Evolutionary conservation across 2,329 filamentous ascomycete species (phyloP).

Genomic region (Fusarium sulawesiense): DNA sequence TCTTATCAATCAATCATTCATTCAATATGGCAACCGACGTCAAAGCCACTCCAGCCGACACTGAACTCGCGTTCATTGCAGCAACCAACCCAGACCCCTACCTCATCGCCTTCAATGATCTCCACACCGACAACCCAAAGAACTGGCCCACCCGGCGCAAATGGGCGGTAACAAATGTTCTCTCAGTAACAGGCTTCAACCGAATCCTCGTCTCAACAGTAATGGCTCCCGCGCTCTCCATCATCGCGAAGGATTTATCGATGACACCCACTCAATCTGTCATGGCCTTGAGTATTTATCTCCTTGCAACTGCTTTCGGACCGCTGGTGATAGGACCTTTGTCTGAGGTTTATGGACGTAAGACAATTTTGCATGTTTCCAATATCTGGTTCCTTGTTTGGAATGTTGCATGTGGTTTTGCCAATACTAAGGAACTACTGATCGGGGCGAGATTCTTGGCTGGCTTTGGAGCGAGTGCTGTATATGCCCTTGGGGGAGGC

Average conservation of each 20-base stretch:
- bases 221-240: constrained; percentile 61
- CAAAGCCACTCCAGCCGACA: neutral
- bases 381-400: constrained; percentile 64
- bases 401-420: constrained; percentile 59
- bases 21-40: neutral
- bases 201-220: constrained; percentile 64
- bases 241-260: constrained; percentile 62
- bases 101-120: constrained; percentile 45
- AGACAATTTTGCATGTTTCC: constrained; percentile 54
- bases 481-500: constrained; percentile 59
- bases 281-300: constrained; percentile 59
- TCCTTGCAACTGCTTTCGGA: constrained; percentile 57
- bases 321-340: constrained; percentile 58
- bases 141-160: constrained; percentile 56
- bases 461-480: constrained; percentile 60
- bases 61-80: neutral
- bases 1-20: neutral
- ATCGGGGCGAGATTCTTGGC: constrained; percentile 60
- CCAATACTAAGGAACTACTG: constrained; percentile 53
- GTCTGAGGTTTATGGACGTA: constrained; percentile 62
- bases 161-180: constrained; percentile 61
- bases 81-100: constrained; percentile 24
- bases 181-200: constrained; percentile 63
- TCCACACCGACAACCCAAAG: constrained; percentile 53
- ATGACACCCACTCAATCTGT: constrained; percentile 61